Evolutionary conservation across 352 stramenopile genomes (phyloP).

Genomic region (Pythium biforme): DNA sequence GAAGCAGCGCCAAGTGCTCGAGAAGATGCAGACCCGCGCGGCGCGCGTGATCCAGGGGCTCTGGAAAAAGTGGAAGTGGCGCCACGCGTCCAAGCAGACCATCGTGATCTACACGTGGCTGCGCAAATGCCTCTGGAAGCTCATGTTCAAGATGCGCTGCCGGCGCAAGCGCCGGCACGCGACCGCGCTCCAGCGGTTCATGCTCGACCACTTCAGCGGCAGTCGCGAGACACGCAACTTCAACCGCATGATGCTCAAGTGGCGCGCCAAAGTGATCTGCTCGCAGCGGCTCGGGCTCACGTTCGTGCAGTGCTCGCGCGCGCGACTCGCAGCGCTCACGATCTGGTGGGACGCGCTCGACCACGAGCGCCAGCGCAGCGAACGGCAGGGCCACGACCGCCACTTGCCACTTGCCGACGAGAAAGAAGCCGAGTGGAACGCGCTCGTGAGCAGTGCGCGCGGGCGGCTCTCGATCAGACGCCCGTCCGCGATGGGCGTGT

Average conservation of each 20-base stretch:
- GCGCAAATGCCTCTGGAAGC: constrained; percentile 68
- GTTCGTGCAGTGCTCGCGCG: constrained; percentile 58
- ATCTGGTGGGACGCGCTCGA: constrained; percentile 65
- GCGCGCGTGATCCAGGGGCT: constrained; percentile 53
- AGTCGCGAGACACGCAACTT: constrained; percentile 71
- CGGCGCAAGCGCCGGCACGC: constrained; percentile 36
- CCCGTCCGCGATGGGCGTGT: constrained; percentile 6
- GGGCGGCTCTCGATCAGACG: constrained; percentile 6
- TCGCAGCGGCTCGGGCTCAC: constrained; percentile 51
- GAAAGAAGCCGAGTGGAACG: constrained; percentile 39
- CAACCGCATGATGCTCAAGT: constrained; percentile 71
- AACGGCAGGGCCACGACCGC: constrained; percentile 43
- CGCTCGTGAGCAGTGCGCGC: constrained; percentile 19
- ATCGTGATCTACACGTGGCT: constrained; percentile 67
- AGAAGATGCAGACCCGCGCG: constrained; percentile 37
- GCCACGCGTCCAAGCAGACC: constrained; percentile 58
- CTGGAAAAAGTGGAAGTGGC: constrained; percentile 66
- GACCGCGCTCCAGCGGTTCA: constrained; percentile 49
- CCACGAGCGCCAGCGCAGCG: constrained; percentile 61
- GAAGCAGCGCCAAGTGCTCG: constrained; percentile 35
- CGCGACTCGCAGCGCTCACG: constrained; percentile 51
- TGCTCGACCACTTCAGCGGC: constrained; percentile 52
- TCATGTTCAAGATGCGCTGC: constrained; percentile 55
- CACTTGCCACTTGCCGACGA: constrained; percentile 34
- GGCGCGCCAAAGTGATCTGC: constrained; percentile 68